phyloP scores from a whole-genome alignment of 164 flowering plant species.

The Nymphaea colorata region DNA sequence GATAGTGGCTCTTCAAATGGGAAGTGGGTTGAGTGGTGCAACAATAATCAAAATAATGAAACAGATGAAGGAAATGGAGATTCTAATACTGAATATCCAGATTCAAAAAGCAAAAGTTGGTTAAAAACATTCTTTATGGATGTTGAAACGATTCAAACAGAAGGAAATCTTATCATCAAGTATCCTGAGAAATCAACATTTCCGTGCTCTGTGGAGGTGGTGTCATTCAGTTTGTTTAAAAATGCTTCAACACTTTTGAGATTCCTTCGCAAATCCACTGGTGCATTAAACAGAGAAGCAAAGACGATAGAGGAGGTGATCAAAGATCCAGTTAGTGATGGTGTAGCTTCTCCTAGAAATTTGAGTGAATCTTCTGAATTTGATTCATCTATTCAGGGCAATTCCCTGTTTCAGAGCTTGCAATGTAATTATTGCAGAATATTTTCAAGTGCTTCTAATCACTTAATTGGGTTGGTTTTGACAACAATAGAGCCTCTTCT shows the following conservation, averaged over 20 bases:
- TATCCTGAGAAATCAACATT: slow-evolving; percentile 51
- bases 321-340: slow-evolving; percentile 9
- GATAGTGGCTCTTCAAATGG: slow-evolving; percentile 35
- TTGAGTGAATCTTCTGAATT: too few species aligned
- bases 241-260: slow-evolving; percentile 22
- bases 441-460: slow-evolving; percentile 54
- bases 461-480: slow-evolving; percentile 58
- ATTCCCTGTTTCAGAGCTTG: too few species aligned
- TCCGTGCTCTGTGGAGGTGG: slow-evolving; percentile 51
- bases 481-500: slow-evolving; percentile 15
- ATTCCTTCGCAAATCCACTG: slow-evolving; percentile 15
- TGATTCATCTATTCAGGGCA: too few species aligned
- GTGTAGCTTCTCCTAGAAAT: too few species aligned
- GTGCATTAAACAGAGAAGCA: slow-evolving; percentile 16
- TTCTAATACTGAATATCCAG: slow-evolving; percentile 8
- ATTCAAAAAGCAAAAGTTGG: slow-evolving; percentile 37
- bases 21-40: slow-evolving; percentile 75
- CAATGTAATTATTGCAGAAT: slow-evolving; percentile 39
- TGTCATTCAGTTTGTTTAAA: slow-evolving; percentile 58
- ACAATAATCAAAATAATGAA: slow-evolving; percentile 3
- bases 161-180: slow-evolving; percentile 37
- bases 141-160: slow-evolving; percentile 39
- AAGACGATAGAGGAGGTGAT: slow-evolving; percentile 8
- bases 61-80: slow-evolving; percentile 10
- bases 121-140: slow-evolving; percentile 47